Conservation (phyloP, 768 basidiomycete genomes). For the Clavaria fumosa region DNA sequence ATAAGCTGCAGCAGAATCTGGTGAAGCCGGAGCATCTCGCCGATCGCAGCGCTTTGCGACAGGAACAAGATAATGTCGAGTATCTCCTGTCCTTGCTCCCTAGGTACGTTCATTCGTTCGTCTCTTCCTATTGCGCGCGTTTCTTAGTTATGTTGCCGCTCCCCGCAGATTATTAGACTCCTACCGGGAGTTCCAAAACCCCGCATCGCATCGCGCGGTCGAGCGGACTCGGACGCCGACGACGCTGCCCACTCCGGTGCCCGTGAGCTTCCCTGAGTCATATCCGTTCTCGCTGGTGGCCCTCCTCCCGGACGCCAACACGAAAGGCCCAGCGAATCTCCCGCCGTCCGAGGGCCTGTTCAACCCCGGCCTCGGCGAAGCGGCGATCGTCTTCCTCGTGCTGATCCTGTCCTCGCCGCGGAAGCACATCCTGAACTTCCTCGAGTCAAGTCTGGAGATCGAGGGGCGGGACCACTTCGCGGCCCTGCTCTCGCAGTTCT, state of each 20-base stretch:
- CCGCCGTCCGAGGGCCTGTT: slow-evolving; percentile 39
- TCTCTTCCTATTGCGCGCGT: slow-evolving; percentile 1
- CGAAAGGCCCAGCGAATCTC: slow-evolving; percentile 24
- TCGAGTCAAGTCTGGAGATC: slow-evolving; percentile 72
- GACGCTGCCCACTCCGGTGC: slow-evolving; percentile 40
- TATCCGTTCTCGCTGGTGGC: slow-evolving; percentile 82
- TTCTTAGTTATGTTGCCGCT: slow-evolving; percentile 4
- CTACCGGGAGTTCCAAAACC: slow-evolving; percentile 67
- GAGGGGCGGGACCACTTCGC: slow-evolving; percentile 77
- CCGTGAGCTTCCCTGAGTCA: slow-evolving; percentile 83
- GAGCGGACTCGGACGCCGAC: slow-evolving; percentile 48
- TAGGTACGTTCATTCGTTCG: slow-evolving; percentile 32
- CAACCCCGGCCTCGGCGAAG: slow-evolving; percentile 72
- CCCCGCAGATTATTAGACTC: slow-evolving; percentile 84
- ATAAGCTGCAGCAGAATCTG: slow-evolving; percentile 72
- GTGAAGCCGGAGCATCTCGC: slow-evolving; percentile 47
- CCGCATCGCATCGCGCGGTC: slow-evolving; percentile 50
- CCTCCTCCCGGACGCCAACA: slow-evolving; percentile 40
- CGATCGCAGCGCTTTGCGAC: slow-evolving; percentile 45
- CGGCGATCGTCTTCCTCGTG: slow-evolving; percentile 69
- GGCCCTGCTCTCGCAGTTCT: slow-evolving; percentile 55
- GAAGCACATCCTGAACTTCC: slow-evolving; percentile 60
- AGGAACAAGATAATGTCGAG: slow-evolving; percentile 90
- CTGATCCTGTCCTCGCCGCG: slow-evolving; percentile 68
- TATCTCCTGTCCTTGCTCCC: slow-evolving; percentile 70